A percentile compares a stretch with the other conserved stretches of the same genome.
Conservation (phyloP, 495 filamentous ascomycete species). For the Viridothelium virens region DNA sequence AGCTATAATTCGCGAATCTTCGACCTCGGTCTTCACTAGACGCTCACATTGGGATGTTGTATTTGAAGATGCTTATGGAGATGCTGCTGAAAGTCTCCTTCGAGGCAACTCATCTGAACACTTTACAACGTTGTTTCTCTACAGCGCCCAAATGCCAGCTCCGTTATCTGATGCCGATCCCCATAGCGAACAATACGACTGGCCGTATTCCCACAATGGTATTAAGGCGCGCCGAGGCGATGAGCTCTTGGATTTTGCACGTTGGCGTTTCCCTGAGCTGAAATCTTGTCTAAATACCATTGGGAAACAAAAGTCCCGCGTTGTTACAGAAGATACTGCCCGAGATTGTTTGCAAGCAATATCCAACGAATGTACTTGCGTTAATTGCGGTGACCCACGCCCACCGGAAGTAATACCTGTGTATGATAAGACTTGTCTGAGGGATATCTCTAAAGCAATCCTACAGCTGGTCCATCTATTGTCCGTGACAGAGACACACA, state of each 20-base stretch:
- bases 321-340: background rate
- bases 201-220: background rate
- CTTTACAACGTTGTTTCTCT: background rate
- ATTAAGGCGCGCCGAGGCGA: background rate
- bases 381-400: background rate
- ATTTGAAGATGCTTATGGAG: conserved; percentile 2
- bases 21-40: background rate
- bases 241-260: background rate
- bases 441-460: background rate
- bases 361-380: background rate
- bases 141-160: background rate
- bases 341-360: background rate
- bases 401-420: background rate
- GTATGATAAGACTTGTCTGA: background rate
- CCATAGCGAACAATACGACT: background rate
- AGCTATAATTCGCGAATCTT: background rate
- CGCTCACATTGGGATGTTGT: background rate
- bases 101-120: background rate
- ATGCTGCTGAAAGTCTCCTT: background rate
- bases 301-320: background rate
- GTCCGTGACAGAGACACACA: background rate
- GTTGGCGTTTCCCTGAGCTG: conserved; percentile 1
- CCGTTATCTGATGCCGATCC: background rate
- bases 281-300: background rate
- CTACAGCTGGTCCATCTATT: background rate